Percentiles rank a stretch among this genome's conserved stretches.
phyloP scores from a whole-genome alignment of 495 filamentous ascomycete species.

The Aspergillus haitiensis region DNA sequence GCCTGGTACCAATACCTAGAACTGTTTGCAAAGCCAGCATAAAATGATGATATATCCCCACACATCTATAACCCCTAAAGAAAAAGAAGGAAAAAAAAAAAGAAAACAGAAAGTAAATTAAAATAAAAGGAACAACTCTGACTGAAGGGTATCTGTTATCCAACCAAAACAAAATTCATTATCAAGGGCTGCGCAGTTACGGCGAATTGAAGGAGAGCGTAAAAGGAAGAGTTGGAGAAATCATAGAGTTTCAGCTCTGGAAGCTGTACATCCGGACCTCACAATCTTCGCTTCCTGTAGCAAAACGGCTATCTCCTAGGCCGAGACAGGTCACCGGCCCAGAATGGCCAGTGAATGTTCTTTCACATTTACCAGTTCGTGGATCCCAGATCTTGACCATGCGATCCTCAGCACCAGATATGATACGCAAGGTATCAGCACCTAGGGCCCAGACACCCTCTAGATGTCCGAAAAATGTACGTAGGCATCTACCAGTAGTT shows the following conservation, averaged over 20 bases:
- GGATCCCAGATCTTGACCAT: conserved; percentile 99
- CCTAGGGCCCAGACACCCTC: conserved; percentile 95
- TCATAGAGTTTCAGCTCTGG: conserved; percentile 42
- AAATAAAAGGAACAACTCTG: conserved; percentile 12
- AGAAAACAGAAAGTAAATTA: conserved; percentile 6
- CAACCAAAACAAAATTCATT: conserved; percentile 20
- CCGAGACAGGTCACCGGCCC: conserved; percentile 92
- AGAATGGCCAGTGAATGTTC: conserved; percentile 85
- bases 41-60: too few species aligned
- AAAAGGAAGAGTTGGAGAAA: conserved; percentile 8
- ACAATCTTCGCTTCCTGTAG: conserved; percentile 89
- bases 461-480: conserved; percentile 93
- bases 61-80: too few species aligned
- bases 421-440: conserved; percentile 84
- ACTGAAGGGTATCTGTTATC: conserved; percentile 19
- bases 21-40: too few species aligned
- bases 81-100: background rate
- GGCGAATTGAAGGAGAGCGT: conserved; percentile 4
- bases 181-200: background rate
- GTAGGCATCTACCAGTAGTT: conserved; percentile 73
- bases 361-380: conserved; percentile 82
- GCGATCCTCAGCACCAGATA: conserved; percentile 85
- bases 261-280: conserved; percentile 88
- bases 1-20: too few species aligned
- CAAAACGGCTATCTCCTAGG: conserved; percentile 81